Percentiles rank a stretch among this genome's conserved stretches.
Conservation (phyloP, 805 yeast species). For the Candida boidinii region DNA sequence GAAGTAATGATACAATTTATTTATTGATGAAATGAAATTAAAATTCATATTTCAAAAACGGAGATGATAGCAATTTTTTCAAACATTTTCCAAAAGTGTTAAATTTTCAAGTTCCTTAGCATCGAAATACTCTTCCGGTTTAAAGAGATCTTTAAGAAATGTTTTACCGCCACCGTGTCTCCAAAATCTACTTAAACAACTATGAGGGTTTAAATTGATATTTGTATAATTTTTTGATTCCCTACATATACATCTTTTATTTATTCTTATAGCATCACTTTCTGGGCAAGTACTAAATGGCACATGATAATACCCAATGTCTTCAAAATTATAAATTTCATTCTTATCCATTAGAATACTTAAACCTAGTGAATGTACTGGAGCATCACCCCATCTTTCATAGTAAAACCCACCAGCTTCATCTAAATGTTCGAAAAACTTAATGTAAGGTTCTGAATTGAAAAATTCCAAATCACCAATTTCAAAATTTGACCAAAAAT, state of each 20-base stretch:
- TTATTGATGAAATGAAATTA: no score
- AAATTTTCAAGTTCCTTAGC: background rate
- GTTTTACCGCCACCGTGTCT: slow-evolving; percentile 52
- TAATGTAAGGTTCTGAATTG: slow-evolving; percentile 53
- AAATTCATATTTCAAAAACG: no score
- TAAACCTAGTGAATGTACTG: slow-evolving; percentile 72
- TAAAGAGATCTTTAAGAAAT: slow-evolving; percentile 38
- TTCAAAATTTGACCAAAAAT: slow-evolving; percentile 86
- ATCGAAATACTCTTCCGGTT: slow-evolving; percentile 19
- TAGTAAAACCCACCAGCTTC: slow-evolving; percentile 69
- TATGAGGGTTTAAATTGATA: slow-evolving; percentile 36
- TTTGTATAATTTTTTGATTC: slow-evolving; percentile 33
- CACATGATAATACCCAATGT: slow-evolving; percentile 69
- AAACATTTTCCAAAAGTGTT: background rate
- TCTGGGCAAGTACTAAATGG: slow-evolving; percentile 63
- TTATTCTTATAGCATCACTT: slow-evolving; percentile 36
- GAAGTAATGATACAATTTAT: no score
- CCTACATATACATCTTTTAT: slow-evolving; percentile 53
- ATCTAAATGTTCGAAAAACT: slow-evolving; percentile 58
- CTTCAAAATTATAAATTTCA: slow-evolving; percentile 71
- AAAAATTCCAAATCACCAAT: slow-evolving; percentile 65
- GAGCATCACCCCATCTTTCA: slow-evolving; percentile 96
- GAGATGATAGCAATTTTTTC: no score
- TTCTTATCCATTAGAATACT: slow-evolving; percentile 46
- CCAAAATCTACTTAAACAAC: slow-evolving; percentile 77